Conservation (phyloP, 345 rosid species). For the Melaleuca quinquenervia region DNA sequence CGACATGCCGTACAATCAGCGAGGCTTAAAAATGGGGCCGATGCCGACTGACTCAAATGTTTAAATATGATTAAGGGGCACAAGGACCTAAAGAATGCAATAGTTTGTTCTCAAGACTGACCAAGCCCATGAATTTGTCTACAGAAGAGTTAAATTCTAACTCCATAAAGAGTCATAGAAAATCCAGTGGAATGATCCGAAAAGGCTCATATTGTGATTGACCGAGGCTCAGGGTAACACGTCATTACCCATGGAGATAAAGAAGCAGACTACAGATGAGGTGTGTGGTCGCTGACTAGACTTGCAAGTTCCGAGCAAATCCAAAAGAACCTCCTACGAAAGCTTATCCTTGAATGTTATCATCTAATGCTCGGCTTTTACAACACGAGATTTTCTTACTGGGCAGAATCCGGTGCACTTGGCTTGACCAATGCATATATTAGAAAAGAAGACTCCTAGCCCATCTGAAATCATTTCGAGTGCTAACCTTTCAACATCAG, state of each 20-base stretch:
- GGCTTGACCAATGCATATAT: neutral
- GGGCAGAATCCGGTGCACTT: neutral
- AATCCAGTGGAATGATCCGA: neutral
- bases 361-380: neutral
- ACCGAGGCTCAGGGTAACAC: neutral
- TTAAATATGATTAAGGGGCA: neutral
- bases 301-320: neutral
- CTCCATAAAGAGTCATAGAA: neutral
- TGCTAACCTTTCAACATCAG: neutral
- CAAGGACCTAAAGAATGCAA: rapidly evolving
- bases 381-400: neutral
- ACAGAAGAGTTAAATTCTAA: neutral
- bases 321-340: neutral
- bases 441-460: neutral
- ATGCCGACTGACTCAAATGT: rapidly evolving
- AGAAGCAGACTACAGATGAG: neutral
- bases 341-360: neutral
- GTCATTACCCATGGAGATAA: neutral
- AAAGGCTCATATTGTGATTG: neutral
- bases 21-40: neutral
- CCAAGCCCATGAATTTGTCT: neutral
- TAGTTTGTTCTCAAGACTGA: neutral
- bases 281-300: neutral
- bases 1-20: neutral
- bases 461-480: neutral